Evolutionary conservation across 139 green algal species (phyloP).

Genomic region (Microglena sp.): DNA sequence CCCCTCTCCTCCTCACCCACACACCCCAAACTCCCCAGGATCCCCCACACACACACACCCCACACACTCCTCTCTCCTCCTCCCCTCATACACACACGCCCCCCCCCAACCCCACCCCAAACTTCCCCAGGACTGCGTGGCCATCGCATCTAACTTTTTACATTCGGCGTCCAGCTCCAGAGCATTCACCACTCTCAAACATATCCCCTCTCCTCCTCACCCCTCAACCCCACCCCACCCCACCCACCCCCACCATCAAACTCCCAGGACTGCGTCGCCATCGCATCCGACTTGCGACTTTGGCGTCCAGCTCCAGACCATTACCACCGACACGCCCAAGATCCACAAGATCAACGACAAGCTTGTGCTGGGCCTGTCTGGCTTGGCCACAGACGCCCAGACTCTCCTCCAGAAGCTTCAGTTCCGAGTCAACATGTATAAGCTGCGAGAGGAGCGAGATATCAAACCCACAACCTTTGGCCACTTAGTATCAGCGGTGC

Average conservation of each 20-base stretch:
- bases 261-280: conserved; percentile 92
- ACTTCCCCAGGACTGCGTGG: too few species aligned
- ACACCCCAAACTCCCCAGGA: too few species aligned
- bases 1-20: too few species aligned
- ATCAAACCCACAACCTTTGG: conserved; percentile 90
- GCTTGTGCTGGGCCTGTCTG: conserved; percentile 86
- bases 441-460: conserved; percentile 89
- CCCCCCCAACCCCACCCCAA: too few species aligned
- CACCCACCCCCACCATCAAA: neutral
- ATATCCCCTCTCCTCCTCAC: neutral
- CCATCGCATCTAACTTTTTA: neutral
- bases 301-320: conserved; percentile 93
- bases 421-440: conserved; percentile 98
- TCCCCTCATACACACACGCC: too few species aligned
- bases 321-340: conserved; percentile 92
- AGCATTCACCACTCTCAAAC: conserved; percentile 6
- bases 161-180: neutral
- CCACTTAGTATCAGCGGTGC: conserved; percentile 77
- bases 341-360: conserved; percentile 89
- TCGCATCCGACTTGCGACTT: conserved; percentile 92
- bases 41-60: too few species aligned
- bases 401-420: conserved; percentile 78
- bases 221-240: neutral
- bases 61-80: too few species aligned
- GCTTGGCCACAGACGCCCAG: conserved; percentile 84